Evolutionary conservation across 2,329 filamentous ascomycete species (phyloP).

Genomic region (Fusarium sp.): DNA sequence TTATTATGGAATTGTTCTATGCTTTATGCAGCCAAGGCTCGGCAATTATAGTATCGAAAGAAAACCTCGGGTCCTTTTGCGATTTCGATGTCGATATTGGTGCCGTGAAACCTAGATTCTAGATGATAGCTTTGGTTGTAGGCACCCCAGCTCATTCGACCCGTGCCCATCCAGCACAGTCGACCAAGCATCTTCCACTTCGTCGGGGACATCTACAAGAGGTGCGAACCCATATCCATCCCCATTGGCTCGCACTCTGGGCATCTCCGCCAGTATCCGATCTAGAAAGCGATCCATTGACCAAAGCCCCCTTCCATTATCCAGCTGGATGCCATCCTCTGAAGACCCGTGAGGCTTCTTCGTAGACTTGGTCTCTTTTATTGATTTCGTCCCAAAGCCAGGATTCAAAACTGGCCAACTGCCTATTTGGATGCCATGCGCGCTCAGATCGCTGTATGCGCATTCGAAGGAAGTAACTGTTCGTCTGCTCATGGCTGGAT

Average conservation of each 20-base stretch:
- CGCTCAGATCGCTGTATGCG: fast-evolving
- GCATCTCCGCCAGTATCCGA: too few species aligned
- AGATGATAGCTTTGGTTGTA: background rate
- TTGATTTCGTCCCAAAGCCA: fast-evolving
- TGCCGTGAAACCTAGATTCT: too few species aligned
- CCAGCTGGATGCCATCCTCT: background rate
- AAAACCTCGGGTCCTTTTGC: too few species aligned
- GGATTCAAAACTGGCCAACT: conserved; percentile 6
- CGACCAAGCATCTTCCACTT: conserved; percentile 36
- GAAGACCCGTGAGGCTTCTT: background rate
- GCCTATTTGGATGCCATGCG: fast-evolving
- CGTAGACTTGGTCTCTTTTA: fast-evolving
- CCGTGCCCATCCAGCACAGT: conserved; percentile 5
- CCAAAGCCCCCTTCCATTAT: conserved; percentile 1
- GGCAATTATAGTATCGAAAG: too few species aligned
- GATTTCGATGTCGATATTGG: too few species aligned
- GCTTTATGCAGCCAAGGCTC: too few species aligned
- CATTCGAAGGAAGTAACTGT: background rate
- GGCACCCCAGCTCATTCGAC: too few species aligned
- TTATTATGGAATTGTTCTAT: too few species aligned
- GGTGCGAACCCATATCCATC: background rate
- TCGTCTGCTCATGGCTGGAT: conserved; percentile 26
- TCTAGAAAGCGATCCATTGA: conserved; percentile 31
- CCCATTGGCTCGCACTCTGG: too few species aligned
- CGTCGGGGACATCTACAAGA: conserved; percentile 8